These are phyloP conservation scores for Backusella tarrabulga DNA, from an alignment of 192 early-diverging fungal genomes.

Conservation along the genomic window DNA sequence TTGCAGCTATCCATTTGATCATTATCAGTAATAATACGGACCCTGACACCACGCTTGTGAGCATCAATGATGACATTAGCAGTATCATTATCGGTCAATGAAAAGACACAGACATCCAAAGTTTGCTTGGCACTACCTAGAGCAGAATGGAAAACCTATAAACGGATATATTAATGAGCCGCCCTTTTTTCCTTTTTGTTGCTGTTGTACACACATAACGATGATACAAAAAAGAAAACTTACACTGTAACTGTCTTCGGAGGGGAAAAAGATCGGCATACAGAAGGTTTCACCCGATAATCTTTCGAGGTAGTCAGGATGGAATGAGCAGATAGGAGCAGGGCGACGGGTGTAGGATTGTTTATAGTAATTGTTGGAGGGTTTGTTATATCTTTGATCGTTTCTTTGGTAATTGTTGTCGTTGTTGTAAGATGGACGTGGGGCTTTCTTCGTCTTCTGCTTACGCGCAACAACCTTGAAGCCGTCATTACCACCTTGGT, in stretches of 20 bases:
- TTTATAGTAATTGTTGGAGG: neutral
- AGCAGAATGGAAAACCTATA: slow-evolving; percentile 25
- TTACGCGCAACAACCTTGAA: slow-evolving; percentile 4
- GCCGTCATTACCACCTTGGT: neutral
- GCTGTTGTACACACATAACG: neutral
- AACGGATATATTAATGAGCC: neutral
- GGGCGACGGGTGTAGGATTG: neutral
- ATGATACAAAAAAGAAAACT: neutral
- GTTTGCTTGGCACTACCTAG: slow-evolving; percentile 46
- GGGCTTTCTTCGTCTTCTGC: slow-evolving; percentile 9
- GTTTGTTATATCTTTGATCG: neutral
- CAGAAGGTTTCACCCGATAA: slow-evolving; percentile 25
- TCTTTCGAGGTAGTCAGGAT: slow-evolving; percentile 9
- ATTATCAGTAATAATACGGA: slow-evolving; percentile 70
- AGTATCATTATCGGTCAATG: slow-evolving; percentile 67
- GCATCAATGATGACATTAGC: slow-evolving; percentile 60
- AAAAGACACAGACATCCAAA: slow-evolving; percentile 67
- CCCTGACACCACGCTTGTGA: slow-evolving; percentile 41
- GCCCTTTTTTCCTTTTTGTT: neutral
- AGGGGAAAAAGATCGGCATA: slow-evolving; percentile 37
- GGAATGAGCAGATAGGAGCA: slow-evolving; percentile 7
- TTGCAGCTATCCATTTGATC: slow-evolving; percentile 32
- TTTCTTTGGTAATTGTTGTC: slow-evolving; percentile 2
- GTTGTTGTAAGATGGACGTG: neutral
- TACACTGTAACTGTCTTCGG: slow-evolving; percentile 34